Conservation (phyloP, 225 moss, liverwort and hornwort species). For the Neckera pumila region DNA sequence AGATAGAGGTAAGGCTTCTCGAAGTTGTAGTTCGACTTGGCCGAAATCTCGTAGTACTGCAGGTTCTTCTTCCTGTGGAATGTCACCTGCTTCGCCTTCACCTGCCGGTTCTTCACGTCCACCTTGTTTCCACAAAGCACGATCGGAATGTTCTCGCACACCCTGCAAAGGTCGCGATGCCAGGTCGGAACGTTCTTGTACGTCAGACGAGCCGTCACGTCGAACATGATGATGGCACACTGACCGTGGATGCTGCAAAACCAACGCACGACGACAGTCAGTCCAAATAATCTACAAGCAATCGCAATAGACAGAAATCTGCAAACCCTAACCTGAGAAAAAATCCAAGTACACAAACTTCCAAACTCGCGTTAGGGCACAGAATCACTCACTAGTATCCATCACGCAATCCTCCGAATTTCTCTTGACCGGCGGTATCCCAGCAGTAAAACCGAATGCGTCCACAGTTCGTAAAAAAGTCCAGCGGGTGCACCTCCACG, state of each 20-base stretch:
- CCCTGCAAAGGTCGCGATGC: conserved; percentile 84
- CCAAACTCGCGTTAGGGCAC: too few species aligned
- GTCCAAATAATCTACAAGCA: background rate
- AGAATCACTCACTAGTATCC: conserved; percentile 41
- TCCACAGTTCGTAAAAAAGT: conserved; percentile 88
- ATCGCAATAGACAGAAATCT: too few species aligned
- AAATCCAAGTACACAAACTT: too few species aligned
- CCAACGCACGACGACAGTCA: too few species aligned
- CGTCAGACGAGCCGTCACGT: conserved; percentile 77
- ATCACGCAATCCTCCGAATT: conserved; percentile 55
- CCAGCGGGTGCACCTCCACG: conserved; percentile 82
- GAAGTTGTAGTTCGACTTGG: conserved; percentile 65
- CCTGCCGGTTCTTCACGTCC: conserved; percentile 65
- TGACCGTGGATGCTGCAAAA: conserved; percentile 75
- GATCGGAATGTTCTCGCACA: conserved; percentile 62
- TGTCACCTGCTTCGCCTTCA: conserved; percentile 69
- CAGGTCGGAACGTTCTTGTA: conserved; percentile 95
- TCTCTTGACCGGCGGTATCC: conserved; percentile 93
- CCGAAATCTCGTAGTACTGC: conserved; percentile 61
- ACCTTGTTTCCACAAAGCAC: conserved; percentile 69
- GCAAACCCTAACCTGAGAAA: too few species aligned
- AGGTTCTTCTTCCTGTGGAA: conserved; percentile 67
- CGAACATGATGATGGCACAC: conserved; percentile 98
- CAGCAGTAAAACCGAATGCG: conserved; percentile 87
- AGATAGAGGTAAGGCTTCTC: conserved; percentile 63